phyloP scores from a whole-genome alignment of 2,329 filamentous ascomycete species.

The Microcyclospora tardicrescens region DNA sequence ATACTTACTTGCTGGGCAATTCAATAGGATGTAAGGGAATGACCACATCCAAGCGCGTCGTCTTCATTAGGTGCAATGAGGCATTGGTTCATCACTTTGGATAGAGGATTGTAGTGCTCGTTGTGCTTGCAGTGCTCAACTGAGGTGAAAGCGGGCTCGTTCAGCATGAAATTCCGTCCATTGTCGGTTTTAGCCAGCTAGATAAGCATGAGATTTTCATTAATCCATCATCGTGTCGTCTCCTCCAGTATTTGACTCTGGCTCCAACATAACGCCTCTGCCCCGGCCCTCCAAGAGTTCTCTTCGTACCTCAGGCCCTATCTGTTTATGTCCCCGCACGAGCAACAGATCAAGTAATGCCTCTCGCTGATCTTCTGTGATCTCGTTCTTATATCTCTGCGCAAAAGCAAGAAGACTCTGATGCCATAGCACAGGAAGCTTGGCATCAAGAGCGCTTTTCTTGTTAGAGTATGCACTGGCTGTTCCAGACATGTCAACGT shows the following conservation, averaged over 20 bases:
- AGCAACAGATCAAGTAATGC: conserved; percentile 77
- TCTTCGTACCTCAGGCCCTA: conserved; percentile 80
- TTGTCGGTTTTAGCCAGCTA: too few relatives aligned
- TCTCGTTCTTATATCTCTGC: conserved; percentile 87
- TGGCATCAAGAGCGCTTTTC: conserved; percentile 35
- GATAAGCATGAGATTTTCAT: conserved; percentile 3
- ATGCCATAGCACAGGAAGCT: conserved; percentile 86
- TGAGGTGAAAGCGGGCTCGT: too few relatives aligned
- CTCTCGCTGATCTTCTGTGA: conserved; percentile 89
- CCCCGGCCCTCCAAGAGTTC: conserved; percentile 82
- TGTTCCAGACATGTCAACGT: conserved; percentile 44
- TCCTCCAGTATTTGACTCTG: conserved; percentile 44
- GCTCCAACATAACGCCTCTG: conserved; percentile 59
- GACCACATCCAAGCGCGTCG: too few relatives aligned
- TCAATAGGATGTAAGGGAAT: too few relatives aligned
- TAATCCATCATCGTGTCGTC: conserved; percentile 75
- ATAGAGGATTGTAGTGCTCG: too few relatives aligned
- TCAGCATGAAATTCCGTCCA: too few relatives aligned
- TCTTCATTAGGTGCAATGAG: too few relatives aligned
- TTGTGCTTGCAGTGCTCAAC: too few relatives aligned
- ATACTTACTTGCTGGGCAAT: too few relatives aligned
- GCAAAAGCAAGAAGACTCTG: conserved; percentile 87
- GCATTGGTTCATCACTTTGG: too few relatives aligned
- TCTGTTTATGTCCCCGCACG: conserved; percentile 70
- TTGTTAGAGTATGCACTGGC: conserved; percentile 17